phyloP scores from a whole-genome alignment of 768 basidiomycete species.

The Leucocoprinus sp. region DNA sequence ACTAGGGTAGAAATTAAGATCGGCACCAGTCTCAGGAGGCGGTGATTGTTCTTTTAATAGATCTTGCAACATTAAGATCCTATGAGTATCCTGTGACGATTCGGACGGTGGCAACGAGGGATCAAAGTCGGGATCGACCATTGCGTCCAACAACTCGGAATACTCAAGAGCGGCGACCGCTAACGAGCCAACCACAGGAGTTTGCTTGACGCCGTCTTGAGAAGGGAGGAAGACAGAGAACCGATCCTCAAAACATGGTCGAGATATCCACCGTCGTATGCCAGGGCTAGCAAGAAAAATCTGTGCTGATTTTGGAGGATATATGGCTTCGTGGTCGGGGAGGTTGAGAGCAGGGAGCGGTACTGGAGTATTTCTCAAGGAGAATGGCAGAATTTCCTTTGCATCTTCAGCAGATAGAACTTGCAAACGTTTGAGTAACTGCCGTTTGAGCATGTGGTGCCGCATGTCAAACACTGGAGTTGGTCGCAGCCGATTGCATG shows the following conservation, averaged over 20 bases:
- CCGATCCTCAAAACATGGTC: constrained; percentile 74
- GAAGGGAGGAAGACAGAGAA: constrained; percentile 43
- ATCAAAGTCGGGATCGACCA: constrained; percentile 43
- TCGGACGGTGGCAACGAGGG: constrained; percentile 14
- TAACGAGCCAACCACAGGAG: constrained; percentile 38
- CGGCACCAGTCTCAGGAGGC: neutral
- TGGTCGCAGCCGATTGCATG: constrained; percentile 34
- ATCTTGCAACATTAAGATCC: constrained; percentile 1
- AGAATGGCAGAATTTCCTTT: constrained; percentile 36
- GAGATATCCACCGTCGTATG: constrained; percentile 59
- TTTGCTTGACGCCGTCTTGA: constrained; percentile 26
- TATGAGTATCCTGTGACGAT: constrained; percentile 8
- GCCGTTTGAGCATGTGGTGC: constrained; percentile 40
- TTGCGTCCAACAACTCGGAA: constrained; percentile 55
- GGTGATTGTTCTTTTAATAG: neutral
- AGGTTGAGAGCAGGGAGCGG: constrained; percentile 19
- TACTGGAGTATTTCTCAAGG: constrained; percentile 22
- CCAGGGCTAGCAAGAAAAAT: constrained; percentile 41
- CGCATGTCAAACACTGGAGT: constrained; percentile 34
- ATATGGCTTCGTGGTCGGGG: constrained; percentile 22
- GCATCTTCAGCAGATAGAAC: constrained; percentile 30
- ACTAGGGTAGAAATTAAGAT: neutral
- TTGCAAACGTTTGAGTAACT: constrained; percentile 39
- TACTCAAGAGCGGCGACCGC: constrained; percentile 70
- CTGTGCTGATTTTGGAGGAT: constrained; percentile 23